Base-by-base conservation (phyloP, 805 yeast genomes). In the Saturnispora besseyi region DNA sequence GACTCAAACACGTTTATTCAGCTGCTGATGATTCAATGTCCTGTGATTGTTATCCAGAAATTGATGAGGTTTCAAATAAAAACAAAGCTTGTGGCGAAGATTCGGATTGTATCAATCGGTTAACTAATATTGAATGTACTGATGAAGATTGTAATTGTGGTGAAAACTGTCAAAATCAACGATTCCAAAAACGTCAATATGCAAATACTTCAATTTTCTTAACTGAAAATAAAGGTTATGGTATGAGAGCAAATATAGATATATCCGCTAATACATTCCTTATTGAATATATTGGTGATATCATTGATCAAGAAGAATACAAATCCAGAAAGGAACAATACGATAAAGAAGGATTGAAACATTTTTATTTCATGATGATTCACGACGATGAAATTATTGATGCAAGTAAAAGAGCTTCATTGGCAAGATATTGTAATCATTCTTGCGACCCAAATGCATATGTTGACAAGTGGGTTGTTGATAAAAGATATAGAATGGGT, bases 401-500 rank as follows among this genome's bases (percentile, higher is more conserved):
- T 66, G 99, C 99, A 44, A 91, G 98, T 1, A 75, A 75, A 45
- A 84, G 79, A 68, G 99, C 98, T 7, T 79, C 88, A 18, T 67
- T 91, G 50, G 96, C 96, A 2, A 74, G 99, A 51, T 93, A 90
- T 68, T 85, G 93, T 62, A 91, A 91, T 66, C 99, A 91, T 67
- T 87, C 96, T 21, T 91, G 99, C 66, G 82, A 79, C 59, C 99
- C 99, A 11, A 93, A 93, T 65, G 91, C 96, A 22, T 87, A 78
- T 59, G 96, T 91, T 41, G 96, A 91, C 65, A 91, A 91, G 70
- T 91, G 99, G 99, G 93, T 90, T 15, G 98, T 91, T 12, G 89
- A 89, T 29, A 87, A 85, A 52, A 84, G 87, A 62, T 73, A 88
- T 51, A 76, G 88, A 56, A 93, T 93, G 98, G 99, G 98, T 29